Evolutionary conservation across 208 protist species (phyloP).

Genomic region (Tritrichomonas musculus): DNA sequence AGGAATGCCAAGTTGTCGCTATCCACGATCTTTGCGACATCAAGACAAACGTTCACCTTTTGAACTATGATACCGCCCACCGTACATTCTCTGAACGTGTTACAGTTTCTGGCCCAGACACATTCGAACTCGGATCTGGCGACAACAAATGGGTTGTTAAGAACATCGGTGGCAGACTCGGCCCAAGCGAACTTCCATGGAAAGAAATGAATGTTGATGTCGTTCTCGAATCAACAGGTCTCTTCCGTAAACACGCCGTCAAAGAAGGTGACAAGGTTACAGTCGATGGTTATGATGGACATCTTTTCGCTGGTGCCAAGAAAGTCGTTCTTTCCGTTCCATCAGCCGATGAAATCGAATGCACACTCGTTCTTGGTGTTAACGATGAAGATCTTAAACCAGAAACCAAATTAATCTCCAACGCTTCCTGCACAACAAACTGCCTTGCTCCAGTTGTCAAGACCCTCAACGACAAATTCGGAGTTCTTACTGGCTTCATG

Average conservation of each 20-base stretch:
- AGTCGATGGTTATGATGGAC: neutral
- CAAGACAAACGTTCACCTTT: conserved; percentile 44
- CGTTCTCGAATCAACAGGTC: conserved; percentile 95
- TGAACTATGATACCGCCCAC: conserved; percentile 51
- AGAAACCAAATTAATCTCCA: conserved; percentile 23
- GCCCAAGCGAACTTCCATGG: conserved; percentile 83
- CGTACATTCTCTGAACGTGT: conserved; percentile 64
- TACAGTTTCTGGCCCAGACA: conserved; percentile 36
- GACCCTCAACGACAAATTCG: conserved; percentile 85
- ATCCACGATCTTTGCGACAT: conserved; percentile 61
- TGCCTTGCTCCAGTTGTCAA: conserved; percentile 96
- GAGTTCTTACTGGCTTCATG: conserved; percentile 86
- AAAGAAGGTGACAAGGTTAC: conserved; percentile 68
- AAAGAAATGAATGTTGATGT: conserved; percentile 74
- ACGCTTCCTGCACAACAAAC: conserved; percentile 98
- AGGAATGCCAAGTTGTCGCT: conserved; percentile 50
- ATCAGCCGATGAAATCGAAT: conserved; percentile 71
- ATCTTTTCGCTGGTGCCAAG: conserved; percentile 71
- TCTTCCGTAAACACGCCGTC: conserved; percentile 84
- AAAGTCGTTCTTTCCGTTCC: conserved; percentile 97
- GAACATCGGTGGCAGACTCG: conserved; percentile 10
- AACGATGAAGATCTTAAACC: conserved; percentile 71
- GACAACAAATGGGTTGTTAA: neutral
- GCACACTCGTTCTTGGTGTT: conserved; percentile 95
- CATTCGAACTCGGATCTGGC: neutral